Conservation (phyloP, 768 basidiomycete species). For the Xerocomellus dryophilus region DNA sequence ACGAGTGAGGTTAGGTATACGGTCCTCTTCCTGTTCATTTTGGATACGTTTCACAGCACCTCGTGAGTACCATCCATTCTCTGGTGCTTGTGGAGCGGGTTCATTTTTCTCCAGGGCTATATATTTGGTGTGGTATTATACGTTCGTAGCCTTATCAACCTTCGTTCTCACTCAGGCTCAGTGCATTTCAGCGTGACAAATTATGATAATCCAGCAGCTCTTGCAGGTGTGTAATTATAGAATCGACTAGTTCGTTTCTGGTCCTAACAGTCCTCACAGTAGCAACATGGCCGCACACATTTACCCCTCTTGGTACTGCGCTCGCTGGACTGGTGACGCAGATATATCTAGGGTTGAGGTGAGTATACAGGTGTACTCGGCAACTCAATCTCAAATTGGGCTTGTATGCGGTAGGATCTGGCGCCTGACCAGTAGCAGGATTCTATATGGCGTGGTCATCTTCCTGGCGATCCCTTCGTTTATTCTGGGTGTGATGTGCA, state of each 20-base stretch:
- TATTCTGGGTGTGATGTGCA: slow-evolving; percentile 43
- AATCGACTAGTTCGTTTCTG: neutral
- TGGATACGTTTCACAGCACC: slow-evolving; percentile 21
- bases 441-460: slow-evolving; percentile 35
- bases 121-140: slow-evolving; percentile 20
- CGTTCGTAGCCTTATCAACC: neutral
- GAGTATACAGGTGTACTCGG: slow-evolving; percentile 3
- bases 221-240: neutral
- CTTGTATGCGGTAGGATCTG: slow-evolving; percentile 9
- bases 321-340: slow-evolving; percentile 51
- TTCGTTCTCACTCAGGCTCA: neutral
- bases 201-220: slow-evolving; percentile 15
- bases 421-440: slow-evolving; percentile 10
- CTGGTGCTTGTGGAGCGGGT: neutral
- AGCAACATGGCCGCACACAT: slow-evolving; percentile 49
- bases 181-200: slow-evolving; percentile 9
- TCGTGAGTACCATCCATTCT: slow-evolving; percentile 9
- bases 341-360: slow-evolving; percentile 46
- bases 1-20: slow-evolving; percentile 4
- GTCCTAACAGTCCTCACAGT: slow-evolving; percentile 23
- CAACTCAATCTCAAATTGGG: neutral
- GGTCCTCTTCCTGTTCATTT: slow-evolving; percentile 17
- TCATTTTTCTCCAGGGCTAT: slow-evolving; percentile 4
- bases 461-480: slow-evolving; percentile 39
- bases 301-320: slow-evolving; percentile 47